phyloP scores from a whole-genome alignment of 2,329 filamentous ascomycete species.

The Penicillium occitanis region DNA sequence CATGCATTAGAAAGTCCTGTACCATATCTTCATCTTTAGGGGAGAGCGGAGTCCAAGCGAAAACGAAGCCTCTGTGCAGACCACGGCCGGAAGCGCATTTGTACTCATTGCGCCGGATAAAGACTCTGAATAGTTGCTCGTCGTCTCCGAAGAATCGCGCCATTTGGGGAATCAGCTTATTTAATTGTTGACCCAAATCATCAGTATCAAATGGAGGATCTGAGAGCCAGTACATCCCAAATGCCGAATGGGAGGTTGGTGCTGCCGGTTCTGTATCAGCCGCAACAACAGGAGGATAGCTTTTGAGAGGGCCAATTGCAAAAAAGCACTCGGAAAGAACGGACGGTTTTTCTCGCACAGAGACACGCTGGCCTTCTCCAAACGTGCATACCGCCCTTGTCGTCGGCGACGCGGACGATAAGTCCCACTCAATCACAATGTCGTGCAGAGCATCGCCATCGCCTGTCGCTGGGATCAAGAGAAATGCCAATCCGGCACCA shows the following conservation, averaged over 20 bases:
- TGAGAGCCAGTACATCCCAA: conserved; percentile 9
- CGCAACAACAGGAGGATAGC: background rate
- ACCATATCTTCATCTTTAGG: background rate
- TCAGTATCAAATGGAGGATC: conserved; percentile 4
- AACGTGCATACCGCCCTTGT: conserved; percentile 3
- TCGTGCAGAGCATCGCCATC: background rate
- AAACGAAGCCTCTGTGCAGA: conserved; percentile 3
- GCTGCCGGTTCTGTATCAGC: background rate
- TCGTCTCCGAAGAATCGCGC: conserved; percentile 2
- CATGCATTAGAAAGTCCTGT: conserved; percentile 12
- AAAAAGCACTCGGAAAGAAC: conserved; percentile 8
- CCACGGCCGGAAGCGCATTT: conserved; percentile 10
- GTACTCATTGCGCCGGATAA: conserved; percentile 9
- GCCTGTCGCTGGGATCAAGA: background rate
- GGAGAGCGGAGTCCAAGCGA: conserved; percentile 7
- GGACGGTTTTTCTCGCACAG: background rate
- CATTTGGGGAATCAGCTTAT: background rate
- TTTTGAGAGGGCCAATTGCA: background rate
- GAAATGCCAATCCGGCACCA: background rate
- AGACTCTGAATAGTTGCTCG: conserved; percentile 2
- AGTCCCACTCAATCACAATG: conserved; percentile 9
- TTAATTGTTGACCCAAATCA: background rate
- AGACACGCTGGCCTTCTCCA: conserved; percentile 1
- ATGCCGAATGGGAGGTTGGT: background rate
- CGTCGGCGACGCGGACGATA: background rate